Percentiles rank a stretch among this genome's conserved stretches.
Evolutionary conservation across 306 rosid species (phyloP).

Genomic region (Begonia masoniana): DNA sequence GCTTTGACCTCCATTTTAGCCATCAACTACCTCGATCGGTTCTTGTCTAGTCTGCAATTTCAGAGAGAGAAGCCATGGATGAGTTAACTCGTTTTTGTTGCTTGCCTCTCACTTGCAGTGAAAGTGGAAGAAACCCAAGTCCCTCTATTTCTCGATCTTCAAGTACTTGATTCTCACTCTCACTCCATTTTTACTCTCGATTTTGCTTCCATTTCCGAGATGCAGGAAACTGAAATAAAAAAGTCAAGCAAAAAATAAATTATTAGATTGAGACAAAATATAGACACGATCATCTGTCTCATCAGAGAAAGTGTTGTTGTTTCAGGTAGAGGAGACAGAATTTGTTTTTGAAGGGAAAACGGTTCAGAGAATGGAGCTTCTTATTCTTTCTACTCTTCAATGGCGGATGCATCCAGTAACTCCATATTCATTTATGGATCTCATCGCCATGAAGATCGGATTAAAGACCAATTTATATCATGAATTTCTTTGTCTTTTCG

Average conservation of each 20-base stretch:
- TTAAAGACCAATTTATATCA: constrained; percentile 42
- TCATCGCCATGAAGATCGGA: constrained; percentile 49
- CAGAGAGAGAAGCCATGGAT: constrained; percentile 55
- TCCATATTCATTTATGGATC: constrained; percentile 53
- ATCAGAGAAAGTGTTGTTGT: constrained; percentile 2
- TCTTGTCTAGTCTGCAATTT: constrained; percentile 36
- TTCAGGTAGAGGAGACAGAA: constrained; percentile 41
- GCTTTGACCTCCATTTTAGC: constrained; percentile 47
- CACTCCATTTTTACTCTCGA: not conserved
- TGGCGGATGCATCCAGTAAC: constrained; percentile 79
- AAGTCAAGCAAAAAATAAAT: not conserved
- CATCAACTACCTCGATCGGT: constrained; percentile 39
- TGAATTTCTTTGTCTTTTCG: constrained; percentile 44
- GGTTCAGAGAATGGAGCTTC: constrained; percentile 58
- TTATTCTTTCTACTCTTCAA: constrained; percentile 42
- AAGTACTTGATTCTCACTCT: constrained; percentile 17
- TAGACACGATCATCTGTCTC: too few relatives aligned
- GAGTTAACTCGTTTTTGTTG: constrained; percentile 54
- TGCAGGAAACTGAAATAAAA: not conserved
- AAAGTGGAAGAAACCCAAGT: constrained; percentile 68
- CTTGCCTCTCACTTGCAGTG: constrained; percentile 59
- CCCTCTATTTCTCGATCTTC: constrained; percentile 53
- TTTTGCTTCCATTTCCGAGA: not conserved
- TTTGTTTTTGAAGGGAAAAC: constrained; percentile 50
- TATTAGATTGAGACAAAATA: not conserved